Base-by-base conservation (phyloP, 371 early-diverging fungal genomes). In the Mucor sp. region DNA sequence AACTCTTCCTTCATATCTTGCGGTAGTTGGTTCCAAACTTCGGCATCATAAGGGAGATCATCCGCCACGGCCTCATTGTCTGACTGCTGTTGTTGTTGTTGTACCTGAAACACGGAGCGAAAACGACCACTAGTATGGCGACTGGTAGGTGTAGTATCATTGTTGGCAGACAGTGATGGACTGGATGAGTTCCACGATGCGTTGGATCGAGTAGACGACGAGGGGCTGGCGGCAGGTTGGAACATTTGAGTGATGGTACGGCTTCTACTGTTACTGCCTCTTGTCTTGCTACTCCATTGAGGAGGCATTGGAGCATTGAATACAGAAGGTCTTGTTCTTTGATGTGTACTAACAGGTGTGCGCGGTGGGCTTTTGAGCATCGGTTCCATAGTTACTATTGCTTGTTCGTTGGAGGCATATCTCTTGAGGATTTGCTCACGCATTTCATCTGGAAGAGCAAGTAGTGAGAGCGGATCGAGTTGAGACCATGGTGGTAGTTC, bases 401-500 rank as follows among this genome's bases (percentile, higher is more conserved):
- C 25, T 25, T 53, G 25, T 27, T 27, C 53, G 2, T 53, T 53
- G 23, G 53, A 23, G 2, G 53, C 53, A 27, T 53, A 53, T 53
- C 59, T 70, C n/a, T 73, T 58, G 27, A 86, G 53, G 0, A 85
- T 66, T 48, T 80, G 74, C 35, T 78, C 69, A 7, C 80, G 76
- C 70, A 73, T 74, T 0, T 72, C 60, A 0, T 76, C 73, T 4
- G 86, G 84, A 53, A 86, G 63, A 3, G 82, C 81, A 12, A 81
- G 59, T 4, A 87, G 69, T 1, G 75, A 74, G 0, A 33, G 44
- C 4, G 84, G 87, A 62, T 86, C 84, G 2, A 85, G 47, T 43
- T 84, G 85, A 4, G 86, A 85, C 87, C 87, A 84, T 0, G 85
- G 80, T 0, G 83, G 84, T n/a, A 88, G 55, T 1, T 74, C 74